Evolutionary conservation across 371 early-diverging fungal species (phyloP), one percentile per base, ranked within the genome.

Genomic region (Mucor piriformis): DNA sequence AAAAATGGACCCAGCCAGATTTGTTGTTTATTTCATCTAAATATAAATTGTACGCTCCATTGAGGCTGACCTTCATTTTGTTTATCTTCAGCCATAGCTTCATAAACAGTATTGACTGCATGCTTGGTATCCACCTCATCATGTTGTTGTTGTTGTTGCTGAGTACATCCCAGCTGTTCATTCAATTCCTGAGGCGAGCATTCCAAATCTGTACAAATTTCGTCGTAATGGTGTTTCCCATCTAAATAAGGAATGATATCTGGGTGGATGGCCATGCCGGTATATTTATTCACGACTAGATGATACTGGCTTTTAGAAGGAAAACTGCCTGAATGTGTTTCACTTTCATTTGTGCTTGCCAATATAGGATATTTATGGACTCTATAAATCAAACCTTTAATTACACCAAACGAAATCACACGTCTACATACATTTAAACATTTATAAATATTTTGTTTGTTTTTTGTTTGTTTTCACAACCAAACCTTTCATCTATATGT

Each of bases 341-440:
- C 57, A 23, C 53, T 64, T 38, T 43, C 48, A 20, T 48, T 32
- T 33, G 62, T 49, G 38, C 57, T 65, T 11, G 63, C 73, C 43
- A 88, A 53, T 15, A 92, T 79, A 0, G 94, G 93, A 69, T 92
- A 94, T 63, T 89, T 91, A 73, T 92, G 91, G 1, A 94, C 85
- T 24, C 94, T 83, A 60, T 87, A 86, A 6, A 94, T 73, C 59
- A 92, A 81, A 2, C 87, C 88, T 53, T 94, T 90, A 64, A 92
- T 80, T 3, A 90, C 83, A 0, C 93, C 94, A 78, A 88, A 94
- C 5, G 91, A 83, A 27, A 94, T 84, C 51, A 94, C 85, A 5
- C 94, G 87, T 35, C 93, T 92, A 59, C n/a, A n/a, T n/a, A n/a
- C n/a, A n/a, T n/a, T n/a, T n/a, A 12, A 23, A 8, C n/a, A n/a